These are phyloP conservation scores for Boechera divaricarpa DNA, from an alignment of 345 rosid genomes.

Conservation along the genomic window DNA sequence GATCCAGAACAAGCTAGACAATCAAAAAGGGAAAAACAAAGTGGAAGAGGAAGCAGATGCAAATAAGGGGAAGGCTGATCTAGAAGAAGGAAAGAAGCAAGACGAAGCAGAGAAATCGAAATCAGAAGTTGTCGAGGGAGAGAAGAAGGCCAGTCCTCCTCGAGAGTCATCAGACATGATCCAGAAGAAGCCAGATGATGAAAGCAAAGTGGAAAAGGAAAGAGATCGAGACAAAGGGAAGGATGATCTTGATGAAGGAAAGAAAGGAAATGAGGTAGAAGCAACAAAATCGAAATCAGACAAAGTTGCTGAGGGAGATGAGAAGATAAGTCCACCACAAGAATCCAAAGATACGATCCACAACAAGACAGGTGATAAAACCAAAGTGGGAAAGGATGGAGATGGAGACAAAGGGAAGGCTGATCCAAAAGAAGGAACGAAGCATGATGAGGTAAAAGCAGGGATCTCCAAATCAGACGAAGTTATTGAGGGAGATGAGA, in stretches of 20 bases:
- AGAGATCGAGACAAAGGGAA: conserved; percentile 12
- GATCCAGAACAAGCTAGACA: not conserved
- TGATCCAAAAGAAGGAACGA: too few species aligned
- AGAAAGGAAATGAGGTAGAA: not conserved
- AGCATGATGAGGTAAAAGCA: not conserved
- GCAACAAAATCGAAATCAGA: not conserved
- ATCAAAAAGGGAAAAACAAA: not conserved
- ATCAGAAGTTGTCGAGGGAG: not conserved
- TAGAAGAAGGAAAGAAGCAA: not conserved
- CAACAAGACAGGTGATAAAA: not conserved
- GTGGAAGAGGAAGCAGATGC: not conserved
- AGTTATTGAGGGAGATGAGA: conserved; percentile 9
- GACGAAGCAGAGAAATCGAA: conserved; percentile 9
- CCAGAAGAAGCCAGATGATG: conserved; percentile 21
- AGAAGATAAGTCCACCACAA: not conserved
- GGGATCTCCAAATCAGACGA: not conserved
- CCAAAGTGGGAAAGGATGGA: not conserved
- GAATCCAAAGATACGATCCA: not conserved
- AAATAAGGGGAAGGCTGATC: not conserved
- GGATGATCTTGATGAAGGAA: conserved; percentile 9
- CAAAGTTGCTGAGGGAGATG: conserved; percentile 10
- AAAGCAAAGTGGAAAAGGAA: not conserved
- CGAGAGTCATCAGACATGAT: not conserved
- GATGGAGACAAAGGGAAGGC: not conserved
- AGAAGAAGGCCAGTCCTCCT: not conserved